Evolutionary conservation across 2,329 filamentous ascomycete genomes (phyloP).

Genomic region (Penicillium sp.): DNA sequence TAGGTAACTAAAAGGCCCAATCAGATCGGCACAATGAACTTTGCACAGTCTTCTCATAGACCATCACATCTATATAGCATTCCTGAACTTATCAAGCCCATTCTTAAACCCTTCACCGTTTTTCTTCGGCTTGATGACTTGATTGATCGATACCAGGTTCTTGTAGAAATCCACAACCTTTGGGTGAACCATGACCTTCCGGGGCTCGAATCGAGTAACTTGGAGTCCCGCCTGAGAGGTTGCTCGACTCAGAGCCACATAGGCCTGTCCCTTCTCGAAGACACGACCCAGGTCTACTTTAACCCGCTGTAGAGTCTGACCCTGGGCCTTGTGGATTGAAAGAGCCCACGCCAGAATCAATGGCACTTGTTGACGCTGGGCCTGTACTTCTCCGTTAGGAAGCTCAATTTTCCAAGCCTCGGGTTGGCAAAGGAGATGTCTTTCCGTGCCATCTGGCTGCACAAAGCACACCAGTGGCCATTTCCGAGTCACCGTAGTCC

Average conservation of each 20-base stretch:
- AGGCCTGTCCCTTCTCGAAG: constrained; percentile 96
- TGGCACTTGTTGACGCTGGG: constrained; percentile 74
- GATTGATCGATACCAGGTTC: constrained; percentile 70
- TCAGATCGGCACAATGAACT: background rate
- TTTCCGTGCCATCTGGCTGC: constrained; percentile 68
- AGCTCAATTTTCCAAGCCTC: constrained; percentile 96
- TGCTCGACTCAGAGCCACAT: constrained; percentile 90
- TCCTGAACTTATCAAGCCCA: constrained; percentile 39
- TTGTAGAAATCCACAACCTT: constrained; percentile 81
- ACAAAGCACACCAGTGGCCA: constrained; percentile 85
- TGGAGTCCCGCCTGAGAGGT: constrained; percentile 82
- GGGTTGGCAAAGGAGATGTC: constrained; percentile 73
- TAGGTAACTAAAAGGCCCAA: background rate
- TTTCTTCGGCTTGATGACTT: constrained; percentile 36
- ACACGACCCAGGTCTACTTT: constrained; percentile 89
- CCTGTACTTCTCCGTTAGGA: constrained; percentile 91
- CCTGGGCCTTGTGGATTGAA: constrained; percentile 96
- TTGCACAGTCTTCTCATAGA: constrained; percentile 1
- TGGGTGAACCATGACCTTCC: constrained; percentile 90
- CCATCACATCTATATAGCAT: constrained; percentile 41
- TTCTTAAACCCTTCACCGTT: background rate
- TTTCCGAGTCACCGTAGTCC: constrained; percentile 50
- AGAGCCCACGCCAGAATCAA: constrained; percentile 95
- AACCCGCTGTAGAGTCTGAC: constrained; percentile 87
- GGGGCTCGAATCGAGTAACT: constrained; percentile 80